Evolutionary conservation across 2,329 filamentous ascomycete species (phyloP).

Genomic region (Fusarium kyushuense): DNA sequence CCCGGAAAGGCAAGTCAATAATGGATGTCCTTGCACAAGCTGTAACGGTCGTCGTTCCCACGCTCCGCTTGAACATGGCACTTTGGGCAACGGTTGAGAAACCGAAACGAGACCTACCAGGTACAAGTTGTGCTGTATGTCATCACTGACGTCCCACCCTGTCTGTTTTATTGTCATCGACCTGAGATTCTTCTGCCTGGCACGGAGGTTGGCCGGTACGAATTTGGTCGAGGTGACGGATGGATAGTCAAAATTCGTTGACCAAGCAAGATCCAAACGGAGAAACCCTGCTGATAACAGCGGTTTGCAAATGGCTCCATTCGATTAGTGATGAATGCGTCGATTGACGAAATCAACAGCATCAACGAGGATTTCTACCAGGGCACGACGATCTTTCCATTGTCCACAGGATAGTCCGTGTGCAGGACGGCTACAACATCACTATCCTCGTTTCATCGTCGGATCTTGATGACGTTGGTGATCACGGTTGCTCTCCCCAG

Average conservation of each 20-base stretch:
- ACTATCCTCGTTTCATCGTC: slow-evolving; percentile 47
- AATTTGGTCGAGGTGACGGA: slow-evolving; percentile 28
- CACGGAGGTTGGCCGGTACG: slow-evolving; percentile 39
- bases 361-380: slow-evolving; percentile 32
- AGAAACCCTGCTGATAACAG: slow-evolving; percentile 36
- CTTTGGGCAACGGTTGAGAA: slow-evolving; percentile 25
- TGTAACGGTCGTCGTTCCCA: slow-evolving; percentile 32
- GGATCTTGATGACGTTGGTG: slow-evolving; percentile 41
- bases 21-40: slow-evolving; percentile 33
- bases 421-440: slow-evolving; percentile 45
- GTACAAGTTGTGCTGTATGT: slow-evolving; percentile 35
- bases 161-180: slow-evolving; percentile 23
- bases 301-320: slow-evolving; percentile 40
- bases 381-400: slow-evolving; percentile 38
- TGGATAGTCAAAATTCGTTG: slow-evolving; percentile 13
- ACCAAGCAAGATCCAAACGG: slow-evolving; percentile 24
- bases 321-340: slow-evolving; percentile 35
- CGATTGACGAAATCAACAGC: slow-evolving; percentile 35
- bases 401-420: slow-evolving; percentile 46
- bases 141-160: slow-evolving; percentile 41
- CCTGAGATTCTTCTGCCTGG: slow-evolving; percentile 30
- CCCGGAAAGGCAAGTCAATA: slow-evolving; percentile 23
- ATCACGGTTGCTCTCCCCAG: slow-evolving; percentile 42
- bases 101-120: slow-evolving; percentile 35
- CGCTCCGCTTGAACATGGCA: slow-evolving; percentile 25